Evolutionary conservation across 2,329 filamentous ascomycete species (phyloP).

Genomic region (Aspergillus quadricinctus): DNA sequence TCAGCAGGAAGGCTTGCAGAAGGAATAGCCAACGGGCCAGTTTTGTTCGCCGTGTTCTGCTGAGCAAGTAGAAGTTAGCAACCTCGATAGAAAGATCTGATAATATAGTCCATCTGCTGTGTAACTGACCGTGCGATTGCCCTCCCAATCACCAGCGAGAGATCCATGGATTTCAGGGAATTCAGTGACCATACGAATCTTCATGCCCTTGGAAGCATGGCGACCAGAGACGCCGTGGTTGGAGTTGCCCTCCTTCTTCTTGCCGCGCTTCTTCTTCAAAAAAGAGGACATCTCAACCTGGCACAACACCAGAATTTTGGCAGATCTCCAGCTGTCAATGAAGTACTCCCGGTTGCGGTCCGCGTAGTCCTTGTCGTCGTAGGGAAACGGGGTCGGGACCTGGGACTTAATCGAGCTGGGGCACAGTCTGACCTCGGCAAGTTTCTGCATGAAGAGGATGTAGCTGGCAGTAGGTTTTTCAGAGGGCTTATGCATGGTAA

Average conservation of each 20-base stretch:
- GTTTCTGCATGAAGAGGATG: slow-evolving; percentile 11
- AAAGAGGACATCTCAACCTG: slow-evolving; percentile 9
- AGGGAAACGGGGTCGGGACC: slow-evolving; percentile 8
- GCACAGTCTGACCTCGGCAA: slow-evolving; percentile 13
- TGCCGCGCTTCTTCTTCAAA: slow-evolving; percentile 1
- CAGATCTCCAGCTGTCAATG: slow-evolving; percentile 13
- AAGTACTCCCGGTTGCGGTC: slow-evolving; percentile 16
- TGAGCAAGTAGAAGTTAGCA: background rate
- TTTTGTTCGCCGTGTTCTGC: background rate
- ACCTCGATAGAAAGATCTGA: background rate
- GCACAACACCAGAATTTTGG: slow-evolving; percentile 5
- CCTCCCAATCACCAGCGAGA: background rate
- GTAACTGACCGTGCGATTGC: background rate
- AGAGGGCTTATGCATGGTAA: slow-evolving; percentile 13
- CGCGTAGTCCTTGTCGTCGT: slow-evolving; percentile 3
- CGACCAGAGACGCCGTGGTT: background rate
- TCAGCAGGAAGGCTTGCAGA: background rate
- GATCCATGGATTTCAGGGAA: background rate
- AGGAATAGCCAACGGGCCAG: background rate
- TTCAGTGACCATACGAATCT: background rate
- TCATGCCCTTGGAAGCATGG: background rate
- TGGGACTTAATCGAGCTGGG: slow-evolving; percentile 5
- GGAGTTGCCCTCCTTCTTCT: background rate
- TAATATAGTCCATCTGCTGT: background rate
- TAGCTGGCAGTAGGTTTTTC: background rate